Base-by-base conservation (phyloP, 306 rosid genomes). In the Vigna unguiculata region DNA sequence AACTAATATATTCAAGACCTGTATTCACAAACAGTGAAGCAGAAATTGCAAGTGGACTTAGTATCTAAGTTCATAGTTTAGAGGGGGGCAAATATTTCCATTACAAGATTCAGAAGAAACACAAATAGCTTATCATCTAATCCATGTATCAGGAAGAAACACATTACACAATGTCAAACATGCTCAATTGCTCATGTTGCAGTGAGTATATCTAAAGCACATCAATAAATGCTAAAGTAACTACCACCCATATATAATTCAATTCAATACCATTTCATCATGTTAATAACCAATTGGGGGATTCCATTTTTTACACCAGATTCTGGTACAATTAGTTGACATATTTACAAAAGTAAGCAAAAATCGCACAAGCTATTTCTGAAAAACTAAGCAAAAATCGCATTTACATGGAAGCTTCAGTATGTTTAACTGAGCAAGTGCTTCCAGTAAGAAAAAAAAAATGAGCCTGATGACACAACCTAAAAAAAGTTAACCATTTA, bases 1-100 rank as follows among this genome's bases (percentile, higher is more conserved):
- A 48, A 82, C 80, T 65, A 90, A 85, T 57, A 80, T 78, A 83
- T 75, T 83, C 78, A 88, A 80, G 14, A 83, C 88, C 98, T 95
- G 80, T 46, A 74, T 77, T 54, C 77, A 81, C 19, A 61, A 47
- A 75, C 34, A 45, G 43, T 22, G 48, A 41, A 72, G 71, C 51
- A 75, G 64, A 69, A 46, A 64, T 76, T 61, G 49, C 20, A 77
- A 74, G 55, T 9, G 15, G 65, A 64, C 69, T 62, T 46, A 54
- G 69, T 14, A 65, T 46, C 41, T 63, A 46, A 25, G 78, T 6
- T 46, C 70, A 24, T 32, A 68, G 69, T 51, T 67, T 69, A 75
- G 32, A 19, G 54, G 71, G 54, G 71, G 54, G 69, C 77, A 76
- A 71, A 21, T 17, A 64, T 24, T 55, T 13, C 43, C 59, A 66